Conservation (phyloP, 306 rosid species). For the Malus orientalis region DNA sequence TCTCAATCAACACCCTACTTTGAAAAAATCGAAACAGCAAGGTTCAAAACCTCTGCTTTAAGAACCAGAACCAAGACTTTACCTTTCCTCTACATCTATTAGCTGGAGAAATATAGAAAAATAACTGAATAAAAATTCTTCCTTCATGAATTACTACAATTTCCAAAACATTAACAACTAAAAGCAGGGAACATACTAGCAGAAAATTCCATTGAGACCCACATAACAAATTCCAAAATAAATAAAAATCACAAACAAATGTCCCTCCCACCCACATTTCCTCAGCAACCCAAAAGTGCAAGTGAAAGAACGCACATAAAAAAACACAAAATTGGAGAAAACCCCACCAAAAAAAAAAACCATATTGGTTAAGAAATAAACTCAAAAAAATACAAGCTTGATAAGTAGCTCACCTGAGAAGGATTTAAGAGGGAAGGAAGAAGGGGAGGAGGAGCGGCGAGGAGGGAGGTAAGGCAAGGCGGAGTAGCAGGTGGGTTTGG, state of each 20-base stretch:
- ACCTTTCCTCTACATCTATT: background rate
- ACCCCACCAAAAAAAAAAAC: background rate
- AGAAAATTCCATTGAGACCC: background rate
- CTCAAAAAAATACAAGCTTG: background rate
- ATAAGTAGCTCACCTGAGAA: constrained; percentile 36
- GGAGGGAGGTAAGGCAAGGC: constrained; percentile 70
- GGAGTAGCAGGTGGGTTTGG: constrained; percentile 45
- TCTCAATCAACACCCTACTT: background rate
- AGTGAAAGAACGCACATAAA: background rate
- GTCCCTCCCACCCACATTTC: background rate
- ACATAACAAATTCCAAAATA: background rate
- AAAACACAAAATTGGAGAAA: background rate
- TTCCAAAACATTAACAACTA: background rate
- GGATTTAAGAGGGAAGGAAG: constrained; percentile 37
- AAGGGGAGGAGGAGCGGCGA: constrained; percentile 43
- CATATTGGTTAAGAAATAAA: background rate
- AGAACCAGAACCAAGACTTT: background rate
- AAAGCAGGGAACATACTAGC: background rate
- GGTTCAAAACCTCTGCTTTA: background rate
- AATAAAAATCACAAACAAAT: background rate
- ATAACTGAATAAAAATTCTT: background rate
- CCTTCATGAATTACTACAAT: background rate
- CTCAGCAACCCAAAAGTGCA: background rate
- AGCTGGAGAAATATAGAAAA: background rate
- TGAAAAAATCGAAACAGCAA: background rate